Evolutionary conservation across 495 filamentous ascomycete species (phyloP), one percentile per base, ranked within the genome.

Genomic region (Lophiostoma macrostomum): DNA sequence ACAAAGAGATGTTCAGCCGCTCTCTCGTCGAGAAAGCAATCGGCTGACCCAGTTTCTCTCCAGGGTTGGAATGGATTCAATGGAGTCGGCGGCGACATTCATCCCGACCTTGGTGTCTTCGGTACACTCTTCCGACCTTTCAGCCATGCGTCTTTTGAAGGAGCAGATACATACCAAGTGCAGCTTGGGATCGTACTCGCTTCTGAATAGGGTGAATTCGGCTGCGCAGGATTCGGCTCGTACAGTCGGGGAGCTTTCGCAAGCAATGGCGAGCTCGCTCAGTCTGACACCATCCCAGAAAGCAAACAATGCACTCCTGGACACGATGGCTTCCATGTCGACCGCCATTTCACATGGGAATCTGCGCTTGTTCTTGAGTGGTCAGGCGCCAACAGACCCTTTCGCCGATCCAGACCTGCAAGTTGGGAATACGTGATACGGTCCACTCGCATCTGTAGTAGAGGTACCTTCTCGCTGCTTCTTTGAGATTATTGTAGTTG

Each of bases 111-210:
- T 56, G 11, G 53, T 27, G 2, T 24, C 32, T 5, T 56, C 53
- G 12, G n/a, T 41, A 1, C 36, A 49, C 19, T 56, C 53, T 14
- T 40, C 35, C 8, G 53, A 49, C 3, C 44, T 48, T 31, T 49
- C 44, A 8, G 37, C 53, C 6, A 49, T 49, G 31, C 43, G 36
- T 12, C 34, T 27, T 4, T 16, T 56, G 10, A 18, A 20, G 22
- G 34, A 39, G 8, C 42, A 34, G 2, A 49, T 56, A 14, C 18
- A 41, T 8, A 41, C 27, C 8, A 35, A 49, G 28, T 11, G 27
- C 8, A 22, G 19, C 1, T 14, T 46, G 16, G 14, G 14, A 2
- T 27, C 19, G 18, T 36, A 43, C 4, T 49, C 31, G 11, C 24
- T 24, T 10, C 25, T 42, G 3, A 24, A 19, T 35, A 32, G 44